A percentile compares a stretch with the other conserved stretches of the same genome.
phyloP scores from a whole-genome alignment of 2,329 filamentous ascomycete species.

The Aspergillus neoniger region DNA sequence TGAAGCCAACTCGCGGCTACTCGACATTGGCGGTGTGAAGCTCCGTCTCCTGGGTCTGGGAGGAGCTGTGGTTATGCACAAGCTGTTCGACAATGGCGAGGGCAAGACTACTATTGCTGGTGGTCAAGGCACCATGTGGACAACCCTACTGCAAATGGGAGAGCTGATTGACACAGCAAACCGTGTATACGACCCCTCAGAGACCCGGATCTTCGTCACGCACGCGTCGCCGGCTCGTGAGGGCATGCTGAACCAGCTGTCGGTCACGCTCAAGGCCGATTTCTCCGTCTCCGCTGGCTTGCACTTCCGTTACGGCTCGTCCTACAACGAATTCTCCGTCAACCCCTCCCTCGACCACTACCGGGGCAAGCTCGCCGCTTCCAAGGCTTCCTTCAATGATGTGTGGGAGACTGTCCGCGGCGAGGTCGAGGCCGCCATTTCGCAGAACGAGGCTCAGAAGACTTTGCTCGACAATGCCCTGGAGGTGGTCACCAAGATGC shows the following conservation, averaged over 20 bases:
- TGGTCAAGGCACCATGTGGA: constrained; percentile 99
- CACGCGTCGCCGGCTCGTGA: constrained; percentile 96
- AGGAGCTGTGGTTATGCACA: constrained; percentile 98
- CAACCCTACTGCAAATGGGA: constrained; percentile 94
- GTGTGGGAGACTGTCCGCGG: constrained; percentile 98
- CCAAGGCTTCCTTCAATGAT: constrained; percentile 97
- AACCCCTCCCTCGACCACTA: constrained; percentile 98
- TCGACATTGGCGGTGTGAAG: constrained; percentile 95
- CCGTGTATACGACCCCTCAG: constrained; percentile 95
- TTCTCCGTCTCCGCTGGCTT: constrained; percentile 97
- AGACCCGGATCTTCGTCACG: constrained; percentile 94
- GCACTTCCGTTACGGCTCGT: constrained; percentile 98
- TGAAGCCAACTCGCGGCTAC: constrained; percentile 90
- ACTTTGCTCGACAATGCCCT: constrained; percentile 88
- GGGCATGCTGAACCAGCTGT: constrained; percentile 95
- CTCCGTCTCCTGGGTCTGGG: constrained; percentile 89
- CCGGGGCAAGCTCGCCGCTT: constrained; percentile 94
- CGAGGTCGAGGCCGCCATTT: constrained; percentile 92
- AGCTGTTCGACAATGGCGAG: constrained; percentile 98
- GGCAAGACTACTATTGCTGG: constrained; percentile 97
- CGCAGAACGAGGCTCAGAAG: constrained; percentile 91
- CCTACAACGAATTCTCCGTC: constrained; percentile 99
- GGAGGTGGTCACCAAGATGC: constrained; percentile 97
- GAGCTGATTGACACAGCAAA: constrained; percentile 97
- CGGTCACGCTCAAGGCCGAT: constrained; percentile 94